Percentiles rank a stretch among this genome's conserved stretches.
phyloP scores from a whole-genome alignment of 495 filamentous ascomycete species.

The Xylaria nigripes region DNA sequence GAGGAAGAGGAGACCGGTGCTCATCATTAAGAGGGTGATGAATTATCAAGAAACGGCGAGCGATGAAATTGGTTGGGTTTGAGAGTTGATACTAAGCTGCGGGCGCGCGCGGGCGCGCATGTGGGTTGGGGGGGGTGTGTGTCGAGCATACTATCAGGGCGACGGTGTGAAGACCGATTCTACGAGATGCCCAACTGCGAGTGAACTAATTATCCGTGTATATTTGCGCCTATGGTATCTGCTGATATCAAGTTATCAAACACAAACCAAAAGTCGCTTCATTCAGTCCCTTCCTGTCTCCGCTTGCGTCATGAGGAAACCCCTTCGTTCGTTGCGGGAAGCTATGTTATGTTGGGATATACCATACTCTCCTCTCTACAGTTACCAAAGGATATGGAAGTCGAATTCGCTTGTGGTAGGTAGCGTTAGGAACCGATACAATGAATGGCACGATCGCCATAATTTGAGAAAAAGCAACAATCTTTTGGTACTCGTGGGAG shows the following conservation, averaged over 20 bases:
- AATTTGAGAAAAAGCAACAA: too few species aligned
- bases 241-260: slow-evolving; percentile 4
- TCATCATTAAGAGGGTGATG: slow-evolving; percentile 29
- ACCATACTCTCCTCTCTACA: too few species aligned
- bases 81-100: not conserved
- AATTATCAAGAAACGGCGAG: not conserved
- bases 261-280: slow-evolving; percentile 1
- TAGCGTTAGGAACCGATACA: too few species aligned
- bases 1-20: slow-evolving; percentile 38
- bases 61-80: not conserved
- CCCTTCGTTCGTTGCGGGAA: too few species aligned
- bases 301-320: not conserved
- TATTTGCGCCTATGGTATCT: slow-evolving; percentile 14
- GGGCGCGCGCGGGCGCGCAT: not conserved
- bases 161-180: not conserved
- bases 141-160: slow-evolving; percentile 2
- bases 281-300: not conserved
- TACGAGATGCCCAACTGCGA: not conserved
- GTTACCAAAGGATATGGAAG: too few species aligned
- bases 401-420: too few species aligned
- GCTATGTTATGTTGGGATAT: too few species aligned
- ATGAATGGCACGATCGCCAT: too few species aligned
- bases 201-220: slow-evolving; percentile 16
- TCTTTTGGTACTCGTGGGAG: too few species aligned
- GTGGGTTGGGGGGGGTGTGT: too few species aligned